Evolutionary conservation across 1,284 basidiomycete genomes (phyloP), one percentile per base, ranked within the genome.

Genomic region (Trametes pubescens): DNA sequence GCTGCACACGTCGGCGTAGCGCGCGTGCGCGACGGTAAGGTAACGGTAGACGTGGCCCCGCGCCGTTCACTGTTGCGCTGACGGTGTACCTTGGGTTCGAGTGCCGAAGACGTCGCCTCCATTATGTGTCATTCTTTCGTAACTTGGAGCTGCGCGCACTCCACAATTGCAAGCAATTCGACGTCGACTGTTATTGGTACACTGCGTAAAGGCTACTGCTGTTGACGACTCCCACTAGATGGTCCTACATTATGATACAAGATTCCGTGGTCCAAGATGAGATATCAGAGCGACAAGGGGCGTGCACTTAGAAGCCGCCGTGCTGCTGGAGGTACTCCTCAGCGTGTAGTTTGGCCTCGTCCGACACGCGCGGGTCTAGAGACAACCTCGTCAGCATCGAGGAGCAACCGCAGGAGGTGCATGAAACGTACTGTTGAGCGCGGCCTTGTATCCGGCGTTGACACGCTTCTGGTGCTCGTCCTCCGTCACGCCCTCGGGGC

Each of bases 381-480:
- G 18, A 55, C 9, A 16, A 7, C 16, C 24, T 10, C 22, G 8
- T 84, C 82, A 11, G 76, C 82, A 21, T 82, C 65, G 53, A 77
- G 76, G 2, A 64, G 77, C 35, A 7, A 37, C 46, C 24, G 4
- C 34, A 37, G 10, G 4, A 26, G 51, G 22, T 7, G 24, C 8
- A 40, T 34, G 24, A 21, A 2, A 76, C 80, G 56, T 64, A 83
- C 82, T 85, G 53, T 74, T 75, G 10, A 85, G 68, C 5, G 84
- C 78, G 43, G 83, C 81, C 64, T 84, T 85, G 72, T 84, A 84
- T 2, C 84, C 83, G 4, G 76, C 82, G 24, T 83, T 66, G 48
- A 84, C 80, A 57, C 77, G 79, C 6, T 66, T 77, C 59, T 73
- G 61, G 55, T 83, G 82, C 66, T 83, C 76, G 37, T 79, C 77